Percentiles rank a stretch among this genome's conserved stretches.
Evolutionary conservation across 176 grass and related monocot genomes (phyloP).

Genomic region (Oryza nivara): DNA sequence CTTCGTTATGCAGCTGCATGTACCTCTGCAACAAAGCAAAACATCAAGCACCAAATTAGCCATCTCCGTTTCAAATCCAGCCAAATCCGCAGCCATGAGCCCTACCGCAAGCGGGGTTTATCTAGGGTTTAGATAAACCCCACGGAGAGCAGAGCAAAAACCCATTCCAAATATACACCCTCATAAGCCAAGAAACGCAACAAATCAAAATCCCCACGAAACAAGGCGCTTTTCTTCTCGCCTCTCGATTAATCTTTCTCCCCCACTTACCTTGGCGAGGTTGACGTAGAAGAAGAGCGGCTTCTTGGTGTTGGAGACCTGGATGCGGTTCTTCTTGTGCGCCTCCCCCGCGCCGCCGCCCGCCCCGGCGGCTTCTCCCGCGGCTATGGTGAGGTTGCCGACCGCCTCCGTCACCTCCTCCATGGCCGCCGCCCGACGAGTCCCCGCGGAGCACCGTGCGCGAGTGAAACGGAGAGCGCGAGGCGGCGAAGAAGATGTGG

Average conservation of each 20-base stretch:
- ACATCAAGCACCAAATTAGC: constrained; percentile 32
- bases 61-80: background rate
- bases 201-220: background rate
- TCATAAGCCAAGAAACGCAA: background rate
- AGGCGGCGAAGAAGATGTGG: background rate
- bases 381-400: constrained; percentile 60
- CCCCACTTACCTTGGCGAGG: constrained; percentile 71
- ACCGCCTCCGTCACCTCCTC: constrained; percentile 80
- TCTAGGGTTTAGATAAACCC: background rate
- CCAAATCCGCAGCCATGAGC: background rate
- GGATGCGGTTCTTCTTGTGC: constrained; percentile 92
- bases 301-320: constrained; percentile 98
- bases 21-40: constrained; percentile 64
- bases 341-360: constrained; percentile 42
- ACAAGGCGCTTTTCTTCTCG: background rate
- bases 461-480: background rate
- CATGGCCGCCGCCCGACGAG: constrained; percentile 46
- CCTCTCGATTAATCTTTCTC: background rate
- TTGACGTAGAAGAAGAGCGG: constrained; percentile 99
- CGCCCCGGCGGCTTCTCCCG: background rate
- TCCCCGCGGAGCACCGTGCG: background rate
- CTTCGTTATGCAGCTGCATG: constrained; percentile 73
- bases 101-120: background rate
- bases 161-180: background rate
- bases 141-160: background rate